A percentile compares a stretch with the other conserved stretches of the same genome.
These are phyloP conservation scores for Aeminium ludgeri DNA, from an alignment of 495 filamentous ascomycete species.

Conservation along the genomic window DNA sequence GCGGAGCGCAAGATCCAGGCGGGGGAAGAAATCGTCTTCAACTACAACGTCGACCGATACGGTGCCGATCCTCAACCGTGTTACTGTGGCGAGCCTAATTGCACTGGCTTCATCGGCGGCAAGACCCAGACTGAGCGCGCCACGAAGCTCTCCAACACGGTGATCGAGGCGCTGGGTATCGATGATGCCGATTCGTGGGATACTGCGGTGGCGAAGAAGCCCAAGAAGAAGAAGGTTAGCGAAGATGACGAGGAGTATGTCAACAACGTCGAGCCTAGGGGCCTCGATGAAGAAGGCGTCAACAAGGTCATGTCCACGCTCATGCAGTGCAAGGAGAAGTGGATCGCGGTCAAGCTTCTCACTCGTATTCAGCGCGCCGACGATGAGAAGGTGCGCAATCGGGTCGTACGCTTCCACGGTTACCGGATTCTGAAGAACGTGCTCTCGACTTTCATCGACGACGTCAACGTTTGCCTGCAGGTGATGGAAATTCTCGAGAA, in stretches of 20 bases:
- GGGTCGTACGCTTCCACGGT: conserved; percentile 89
- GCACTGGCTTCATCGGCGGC: conserved; percentile 88
- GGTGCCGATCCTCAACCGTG: conserved; percentile 92
- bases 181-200: conserved; percentile 90
- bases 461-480: conserved; percentile 74
- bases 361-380: conserved; percentile 76
- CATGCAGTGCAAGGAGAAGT: conserved; percentile 97
- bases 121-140: conserved; percentile 93
- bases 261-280: conserved; percentile 70
- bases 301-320: conserved; percentile 98
- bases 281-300: conserved; percentile 72
- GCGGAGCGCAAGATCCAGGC: conserved; percentile 69
- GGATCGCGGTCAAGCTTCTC: conserved; percentile 94
- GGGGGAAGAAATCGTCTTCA: conserved; percentile 97
- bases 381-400: conserved; percentile 73
- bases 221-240: conserved; percentile 81
- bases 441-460: conserved; percentile 67
- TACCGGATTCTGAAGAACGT: conserved; percentile 86
- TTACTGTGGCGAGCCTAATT: conserved; percentile 91
- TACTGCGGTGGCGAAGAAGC: conserved; percentile 68
- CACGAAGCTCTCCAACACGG: conserved; percentile 76
- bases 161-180: conserved; percentile 89
- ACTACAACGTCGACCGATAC: conserved; percentile 98
- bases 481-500: conserved; percentile 77
- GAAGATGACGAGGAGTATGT: conserved; percentile 96